Evolutionary conservation across 805 yeast genomes (phyloP), one percentile per base, ranked within the genome.

Genomic region (Kodamaea fukazawae): DNA sequence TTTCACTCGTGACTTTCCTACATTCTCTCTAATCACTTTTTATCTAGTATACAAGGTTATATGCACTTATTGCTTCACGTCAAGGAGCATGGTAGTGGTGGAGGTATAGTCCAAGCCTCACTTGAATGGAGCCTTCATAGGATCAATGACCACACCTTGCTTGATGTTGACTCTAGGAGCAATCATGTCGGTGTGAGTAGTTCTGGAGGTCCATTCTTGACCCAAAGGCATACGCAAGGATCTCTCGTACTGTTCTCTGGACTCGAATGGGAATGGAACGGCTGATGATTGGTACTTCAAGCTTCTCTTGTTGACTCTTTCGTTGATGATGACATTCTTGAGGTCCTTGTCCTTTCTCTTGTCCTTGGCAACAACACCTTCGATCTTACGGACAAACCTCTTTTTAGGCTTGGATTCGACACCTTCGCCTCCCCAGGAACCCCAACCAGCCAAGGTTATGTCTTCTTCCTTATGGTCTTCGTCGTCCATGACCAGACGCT

Each of bases 191-290:
- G 89, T 96, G 68, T 86, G 93, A 3, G 96, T 80, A 40, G 80
- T 83, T 57, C 87, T 80, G 5, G 95, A 78, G 7, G 91, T 81
- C 98, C 98, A 93, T 64, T 93, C 96, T 61, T 86, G 95, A 17
- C 98, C 98, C 45, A 93, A 70, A n/a, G 98, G 97, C 88, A 88
- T 83, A 57, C 96, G 78, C 55, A 93, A 70, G 4, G 96, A 81
- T 57, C 96, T 78, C 63, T 93, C 99, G 61, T 93, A 93, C 65
- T 93, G 98, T 58, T 89, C 98, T 58, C 83, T 76, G 44, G 83
- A 83, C 66, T 93, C 97, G 61, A 75, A 93, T 44, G 97, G 97
- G 76, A 82, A 91, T 18, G 98, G 98, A 34, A 93, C 96, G n/a
- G 83, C 79, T 29, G 81, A 75, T 2, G 96, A 84, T 60, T 83